phyloP scores from a whole-genome alignment of 2,329 filamentous ascomycete genomes.

The Phialemoniopsis sp. region DNA sequence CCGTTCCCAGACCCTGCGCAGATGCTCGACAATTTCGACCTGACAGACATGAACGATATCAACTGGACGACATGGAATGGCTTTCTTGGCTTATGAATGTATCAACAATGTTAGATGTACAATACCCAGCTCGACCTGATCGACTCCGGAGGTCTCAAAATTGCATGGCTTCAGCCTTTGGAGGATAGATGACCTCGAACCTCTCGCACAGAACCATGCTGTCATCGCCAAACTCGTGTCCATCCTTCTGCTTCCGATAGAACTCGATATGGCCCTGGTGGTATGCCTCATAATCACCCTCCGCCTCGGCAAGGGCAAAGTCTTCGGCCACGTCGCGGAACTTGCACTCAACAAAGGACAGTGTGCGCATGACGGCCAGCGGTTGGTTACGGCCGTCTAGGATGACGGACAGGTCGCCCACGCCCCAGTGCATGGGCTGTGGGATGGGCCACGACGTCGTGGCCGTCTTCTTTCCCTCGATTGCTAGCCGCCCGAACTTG shows the following conservation, averaged over 20 bases:
- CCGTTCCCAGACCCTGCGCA: no score
- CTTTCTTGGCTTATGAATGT: background rate
- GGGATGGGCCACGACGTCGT: conserved; percentile 22
- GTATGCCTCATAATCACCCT: conserved; percentile 19
- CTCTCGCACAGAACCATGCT: conserved; percentile 20
- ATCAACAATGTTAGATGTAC: no score
- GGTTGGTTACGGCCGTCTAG: conserved; percentile 16
- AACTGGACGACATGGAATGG: no score
- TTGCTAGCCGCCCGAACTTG: conserved; percentile 11
- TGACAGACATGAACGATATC: no score
- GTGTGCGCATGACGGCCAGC: conserved; percentile 18
- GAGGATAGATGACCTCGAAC: conserved; percentile 19
- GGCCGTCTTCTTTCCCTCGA: conserved; percentile 19
- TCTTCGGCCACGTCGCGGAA: conserved; percentile 20
- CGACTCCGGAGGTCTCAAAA: no score
- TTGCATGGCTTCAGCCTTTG: background rate
- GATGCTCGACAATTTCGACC: no score
- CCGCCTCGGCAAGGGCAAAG: conserved; percentile 21
- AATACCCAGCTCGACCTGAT: no score
- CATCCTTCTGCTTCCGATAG: conserved; percentile 12
- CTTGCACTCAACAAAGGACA: conserved; percentile 16
- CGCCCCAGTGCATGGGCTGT: conserved; percentile 17
- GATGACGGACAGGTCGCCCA: conserved; percentile 20
- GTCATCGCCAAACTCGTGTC: conserved; percentile 15
- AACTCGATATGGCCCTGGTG: conserved; percentile 18